Percentiles rank a stretch among this genome's conserved stretches.
Evolutionary conservation across 257 asterid species (phyloP).

Genomic region (Pogostemon cablin): DNA sequence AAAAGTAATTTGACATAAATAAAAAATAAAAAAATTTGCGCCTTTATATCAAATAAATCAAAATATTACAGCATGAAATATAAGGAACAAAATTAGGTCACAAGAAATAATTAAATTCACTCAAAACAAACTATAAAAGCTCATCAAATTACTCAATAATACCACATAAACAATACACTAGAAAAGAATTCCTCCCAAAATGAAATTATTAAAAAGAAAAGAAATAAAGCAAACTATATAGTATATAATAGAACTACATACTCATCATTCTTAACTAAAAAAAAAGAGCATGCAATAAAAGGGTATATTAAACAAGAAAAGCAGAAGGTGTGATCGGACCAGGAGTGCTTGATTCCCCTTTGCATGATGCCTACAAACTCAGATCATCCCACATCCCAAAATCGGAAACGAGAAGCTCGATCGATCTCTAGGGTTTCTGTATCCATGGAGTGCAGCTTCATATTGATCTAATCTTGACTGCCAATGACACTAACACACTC

Average conservation of each 20-base stretch:
- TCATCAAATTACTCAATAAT: too few species aligned
- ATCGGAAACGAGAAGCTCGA: conserved; percentile 8
- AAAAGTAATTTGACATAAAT: too few species aligned
- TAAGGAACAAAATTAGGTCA: too few species aligned
- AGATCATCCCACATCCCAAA: conserved; percentile 32
- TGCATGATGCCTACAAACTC: conserved; percentile 22
- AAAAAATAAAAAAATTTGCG: too few species aligned
- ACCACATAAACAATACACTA: too few species aligned
- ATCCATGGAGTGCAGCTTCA: conserved; percentile 31
- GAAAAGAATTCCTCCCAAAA: too few species aligned
- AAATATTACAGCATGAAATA: too few species aligned
- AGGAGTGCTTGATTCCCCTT: conserved; percentile 60
- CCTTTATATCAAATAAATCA: too few species aligned
- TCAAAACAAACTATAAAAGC: too few species aligned
- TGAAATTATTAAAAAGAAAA: too few species aligned
- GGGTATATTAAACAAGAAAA: background rate
- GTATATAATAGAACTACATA: background rate
- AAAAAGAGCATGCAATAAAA: background rate
- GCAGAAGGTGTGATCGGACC: conserved; percentile 45
- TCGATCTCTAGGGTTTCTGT: background rate
- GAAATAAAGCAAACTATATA: background rate
- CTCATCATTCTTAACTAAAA: background rate
- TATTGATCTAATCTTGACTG: background rate
- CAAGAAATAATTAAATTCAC: too few species aligned
- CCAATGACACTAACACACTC: background rate